Evolutionary conservation across 2,329 filamentous ascomycete genomes (phyloP).

Genomic region (Epichloe bromicola): DNA sequence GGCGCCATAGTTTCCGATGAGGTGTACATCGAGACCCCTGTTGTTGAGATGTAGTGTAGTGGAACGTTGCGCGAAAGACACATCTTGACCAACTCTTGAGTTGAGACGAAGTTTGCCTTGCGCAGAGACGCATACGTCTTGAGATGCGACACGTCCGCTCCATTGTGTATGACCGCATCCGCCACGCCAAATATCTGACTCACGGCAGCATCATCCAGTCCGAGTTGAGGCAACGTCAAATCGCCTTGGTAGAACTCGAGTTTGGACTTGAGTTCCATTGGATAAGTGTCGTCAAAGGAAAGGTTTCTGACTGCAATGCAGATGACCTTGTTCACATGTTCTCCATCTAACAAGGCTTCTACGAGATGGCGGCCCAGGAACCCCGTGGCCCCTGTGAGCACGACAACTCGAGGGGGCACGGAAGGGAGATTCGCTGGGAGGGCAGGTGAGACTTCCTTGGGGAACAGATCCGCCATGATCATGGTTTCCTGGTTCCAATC

Average conservation of each 20-base stretch:
- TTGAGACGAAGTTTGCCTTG: constrained; percentile 18
- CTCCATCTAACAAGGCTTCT: constrained; percentile 9
- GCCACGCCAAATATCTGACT: not conserved
- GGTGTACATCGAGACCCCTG: not conserved
- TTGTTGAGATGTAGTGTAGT: constrained; percentile 15
- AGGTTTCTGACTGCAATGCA: constrained; percentile 25
- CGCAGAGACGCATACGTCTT: constrained; percentile 18
- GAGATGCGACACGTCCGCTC: constrained; percentile 21
- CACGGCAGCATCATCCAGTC: constrained; percentile 17
- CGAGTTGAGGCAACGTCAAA: constrained; percentile 20
- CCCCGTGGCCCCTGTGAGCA: constrained; percentile 5
- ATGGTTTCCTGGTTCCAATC: not conserved
- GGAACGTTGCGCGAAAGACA: constrained; percentile 12
- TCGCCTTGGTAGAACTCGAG: not conserved
- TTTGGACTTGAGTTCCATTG: constrained; percentile 5
- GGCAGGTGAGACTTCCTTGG: not conserved
- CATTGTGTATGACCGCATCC: constrained; percentile 36
- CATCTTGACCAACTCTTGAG: constrained; percentile 14
- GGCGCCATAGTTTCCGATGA: not conserved
- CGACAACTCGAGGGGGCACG: constrained; percentile 1
- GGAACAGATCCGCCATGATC: not conserved
- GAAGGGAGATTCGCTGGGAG: not conserved
- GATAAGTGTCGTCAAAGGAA: constrained; percentile 6
- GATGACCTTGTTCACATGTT: constrained; percentile 23
- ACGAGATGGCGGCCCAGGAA: constrained; percentile 4